A percentile compares a stretch with the other conserved stretches of the same genome.
phyloP scores from a whole-genome alignment of 2,329 filamentous ascomycete species.

The Pseudogymnoascus sp. region DNA sequence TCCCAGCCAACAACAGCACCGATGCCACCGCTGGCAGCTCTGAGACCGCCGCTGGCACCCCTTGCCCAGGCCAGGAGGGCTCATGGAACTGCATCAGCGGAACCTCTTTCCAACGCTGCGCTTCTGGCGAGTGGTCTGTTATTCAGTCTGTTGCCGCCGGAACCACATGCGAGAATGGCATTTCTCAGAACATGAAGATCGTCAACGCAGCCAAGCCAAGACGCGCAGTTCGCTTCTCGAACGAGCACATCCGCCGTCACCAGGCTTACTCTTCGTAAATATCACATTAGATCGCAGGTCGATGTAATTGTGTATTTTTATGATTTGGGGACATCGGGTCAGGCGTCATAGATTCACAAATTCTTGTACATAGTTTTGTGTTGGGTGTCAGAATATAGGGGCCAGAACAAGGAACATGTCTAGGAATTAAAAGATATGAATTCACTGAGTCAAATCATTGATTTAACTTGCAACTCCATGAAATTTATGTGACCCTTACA shows the following conservation, averaged over 20 bases:
- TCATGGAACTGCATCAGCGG: conserved; percentile 47
- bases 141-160: conserved; percentile 37
- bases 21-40: conserved; percentile 18
- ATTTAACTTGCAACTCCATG: background rate
- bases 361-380: conserved; percentile 7
- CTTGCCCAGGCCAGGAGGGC: conserved; percentile 41
- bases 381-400: conserved; percentile 2
- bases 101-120: conserved; percentile 46
- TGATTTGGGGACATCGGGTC: background rate
- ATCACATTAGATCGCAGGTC: conserved; percentile 1
- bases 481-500: background rate
- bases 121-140: conserved; percentile 42
- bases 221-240: conserved; percentile 21
- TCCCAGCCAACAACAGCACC: conserved; percentile 19
- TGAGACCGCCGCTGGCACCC: conserved; percentile 31
- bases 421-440: conserved; percentile 6
- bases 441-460: background rate
- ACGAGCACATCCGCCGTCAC: conserved; percentile 21
- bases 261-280: background rate
- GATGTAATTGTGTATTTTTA: conserved; percentile 5
- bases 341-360: conserved; percentile 3
- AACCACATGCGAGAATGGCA: conserved; percentile 37
- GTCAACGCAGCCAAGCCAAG: conserved; percentile 20
- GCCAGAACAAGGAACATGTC: background rate
- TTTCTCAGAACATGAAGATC: conserved; percentile 34